Evolutionary conservation across 2,329 filamentous ascomycete genomes (phyloP).

Genomic region (Fusarium nelsonii): DNA sequence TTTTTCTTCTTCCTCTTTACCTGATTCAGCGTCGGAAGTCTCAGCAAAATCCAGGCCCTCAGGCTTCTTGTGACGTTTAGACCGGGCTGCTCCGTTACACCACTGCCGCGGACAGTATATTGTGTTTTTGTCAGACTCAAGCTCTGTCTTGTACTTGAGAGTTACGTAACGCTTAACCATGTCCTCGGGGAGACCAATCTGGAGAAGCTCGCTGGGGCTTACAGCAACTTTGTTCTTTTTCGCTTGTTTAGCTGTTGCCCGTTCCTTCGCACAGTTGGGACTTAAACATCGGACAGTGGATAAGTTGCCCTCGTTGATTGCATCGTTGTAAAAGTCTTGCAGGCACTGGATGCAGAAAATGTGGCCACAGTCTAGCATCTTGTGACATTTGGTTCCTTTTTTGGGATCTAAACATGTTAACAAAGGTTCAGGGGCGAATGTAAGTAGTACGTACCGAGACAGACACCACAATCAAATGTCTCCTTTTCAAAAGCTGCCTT

Average conservation of each 20-base stretch:
- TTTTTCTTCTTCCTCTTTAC: conserved; percentile 59
- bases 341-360: conserved; percentile 93
- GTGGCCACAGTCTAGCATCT: conserved; percentile 85
- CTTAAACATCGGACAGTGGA: conserved; percentile 82
- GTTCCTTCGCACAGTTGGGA: conserved; percentile 80
- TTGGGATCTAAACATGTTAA: conserved; percentile 75
- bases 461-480: conserved; percentile 90
- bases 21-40: conserved; percentile 65
- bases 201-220: conserved; percentile 84
- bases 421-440: not conserved
- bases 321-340: conserved; percentile 88
- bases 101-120: conserved; percentile 92
- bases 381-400: conserved; percentile 85
- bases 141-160: conserved; percentile 90
- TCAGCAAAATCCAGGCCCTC: conserved; percentile 72
- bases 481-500: conserved; percentile 81
- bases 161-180: conserved; percentile 87
- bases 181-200: conserved; percentile 78
- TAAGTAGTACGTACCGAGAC: conserved; percentile 67
- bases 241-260: conserved; percentile 52
- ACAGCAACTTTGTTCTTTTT: conserved; percentile 75
- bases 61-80: conserved; percentile 78
- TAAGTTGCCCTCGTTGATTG: conserved; percentile 87
- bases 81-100: conserved; percentile 90
- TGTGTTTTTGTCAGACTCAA: conserved; percentile 91